phyloP scores from a whole-genome alignment of 2,329 filamentous ascomycete genomes.

The Beauveria pseudobassiana region DNA sequence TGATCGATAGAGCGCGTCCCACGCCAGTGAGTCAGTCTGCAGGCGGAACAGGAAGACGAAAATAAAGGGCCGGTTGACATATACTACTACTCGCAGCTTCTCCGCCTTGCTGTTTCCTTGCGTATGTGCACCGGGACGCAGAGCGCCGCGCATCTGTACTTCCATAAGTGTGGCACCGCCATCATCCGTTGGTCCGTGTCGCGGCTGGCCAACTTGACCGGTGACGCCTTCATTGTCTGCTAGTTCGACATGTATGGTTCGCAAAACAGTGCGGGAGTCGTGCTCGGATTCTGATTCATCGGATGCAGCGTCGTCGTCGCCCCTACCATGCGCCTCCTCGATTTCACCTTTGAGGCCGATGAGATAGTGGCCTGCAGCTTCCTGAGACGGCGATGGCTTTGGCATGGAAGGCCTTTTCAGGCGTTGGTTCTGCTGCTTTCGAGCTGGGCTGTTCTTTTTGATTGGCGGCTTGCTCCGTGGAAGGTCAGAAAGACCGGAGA shows the following conservation, averaged over 20 bases:
- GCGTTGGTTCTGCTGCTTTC: slow-evolving; percentile 6
- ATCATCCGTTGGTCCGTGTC: slow-evolving; percentile 15
- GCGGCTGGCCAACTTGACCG: background rate
- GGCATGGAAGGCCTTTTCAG: slow-evolving; percentile 7
- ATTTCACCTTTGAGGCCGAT: slow-evolving; percentile 62
- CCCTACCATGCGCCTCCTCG: slow-evolving; percentile 33
- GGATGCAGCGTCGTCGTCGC: slow-evolving; percentile 22
- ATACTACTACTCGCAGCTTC: slow-evolving; percentile 62
- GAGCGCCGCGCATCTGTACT: slow-evolving; percentile 27
- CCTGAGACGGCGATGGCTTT: slow-evolving; percentile 19
- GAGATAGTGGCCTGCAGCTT: slow-evolving; percentile 45
- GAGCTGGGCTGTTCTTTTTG: slow-evolving; percentile 9
- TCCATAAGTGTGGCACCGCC: slow-evolving; percentile 22
- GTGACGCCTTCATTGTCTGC: slow-evolving; percentile 21
- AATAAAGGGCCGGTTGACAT: slow-evolving; percentile 67
- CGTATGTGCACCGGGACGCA: slow-evolving; percentile 24
- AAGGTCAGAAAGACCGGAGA: slow-evolving; percentile 12
- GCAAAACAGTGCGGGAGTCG: slow-evolving; percentile 51
- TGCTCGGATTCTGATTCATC: slow-evolving; percentile 27
- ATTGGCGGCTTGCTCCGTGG: slow-evolving; percentile 12
- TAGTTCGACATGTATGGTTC: slow-evolving; percentile 61
- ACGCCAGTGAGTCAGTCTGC: slow-evolving; percentile 50
- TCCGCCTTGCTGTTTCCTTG: slow-evolving; percentile 48
- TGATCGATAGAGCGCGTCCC: slow-evolving; percentile 49
- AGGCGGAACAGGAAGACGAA: slow-evolving; percentile 64